Conservation (phyloP, 2,329 filamentous ascomycete genomes). For the Proliferodiscus dingleyae region DNA sequence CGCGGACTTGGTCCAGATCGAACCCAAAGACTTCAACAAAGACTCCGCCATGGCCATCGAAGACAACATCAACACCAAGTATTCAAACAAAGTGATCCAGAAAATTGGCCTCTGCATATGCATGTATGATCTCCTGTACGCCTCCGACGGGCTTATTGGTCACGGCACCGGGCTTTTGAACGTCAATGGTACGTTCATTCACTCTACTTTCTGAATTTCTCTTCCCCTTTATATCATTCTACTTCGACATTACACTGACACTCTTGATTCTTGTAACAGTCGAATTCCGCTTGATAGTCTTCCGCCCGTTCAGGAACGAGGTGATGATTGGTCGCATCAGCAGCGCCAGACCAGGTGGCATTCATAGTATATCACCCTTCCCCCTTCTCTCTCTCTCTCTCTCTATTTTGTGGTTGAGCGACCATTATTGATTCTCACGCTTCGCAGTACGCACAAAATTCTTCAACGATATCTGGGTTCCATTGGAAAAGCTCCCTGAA, state of each 20-base stretch:
- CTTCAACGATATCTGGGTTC: slow-evolving; percentile 88
- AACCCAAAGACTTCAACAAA: slow-evolving; percentile 82
- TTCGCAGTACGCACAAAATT: slow-evolving; percentile 74
- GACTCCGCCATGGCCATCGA: slow-evolving; percentile 79
- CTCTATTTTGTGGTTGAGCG: too few relatives aligned
- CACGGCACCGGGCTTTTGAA: slow-evolving; percentile 90
- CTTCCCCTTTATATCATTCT: too few relatives aligned
- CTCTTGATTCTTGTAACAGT: slow-evolving; percentile 51
- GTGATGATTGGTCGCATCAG: slow-evolving; percentile 83
- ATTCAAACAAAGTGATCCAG: slow-evolving; percentile 91
- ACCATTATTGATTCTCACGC: too few relatives aligned
- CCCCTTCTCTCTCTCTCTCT: not conserved
- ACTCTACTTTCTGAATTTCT: too few relatives aligned
- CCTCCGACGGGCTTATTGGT: slow-evolving; percentile 89
- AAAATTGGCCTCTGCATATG: slow-evolving; percentile 91
- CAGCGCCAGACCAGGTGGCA: slow-evolving; percentile 65
- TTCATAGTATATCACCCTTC: slow-evolving; percentile 52
- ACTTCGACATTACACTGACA: too few relatives aligned
- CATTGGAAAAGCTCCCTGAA: slow-evolving; percentile 66
- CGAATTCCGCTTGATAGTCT: slow-evolving; percentile 89
- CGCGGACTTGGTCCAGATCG: slow-evolving; percentile 89
- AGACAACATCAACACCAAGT: slow-evolving; percentile 96
- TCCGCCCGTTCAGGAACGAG: slow-evolving; percentile 93
- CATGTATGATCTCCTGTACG: slow-evolving; percentile 83
- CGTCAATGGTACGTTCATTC: slow-evolving; percentile 73